Evolutionary conservation across 768 basidiomycete genomes (phyloP).

Genomic region (Agaricus subrufescens): DNA sequence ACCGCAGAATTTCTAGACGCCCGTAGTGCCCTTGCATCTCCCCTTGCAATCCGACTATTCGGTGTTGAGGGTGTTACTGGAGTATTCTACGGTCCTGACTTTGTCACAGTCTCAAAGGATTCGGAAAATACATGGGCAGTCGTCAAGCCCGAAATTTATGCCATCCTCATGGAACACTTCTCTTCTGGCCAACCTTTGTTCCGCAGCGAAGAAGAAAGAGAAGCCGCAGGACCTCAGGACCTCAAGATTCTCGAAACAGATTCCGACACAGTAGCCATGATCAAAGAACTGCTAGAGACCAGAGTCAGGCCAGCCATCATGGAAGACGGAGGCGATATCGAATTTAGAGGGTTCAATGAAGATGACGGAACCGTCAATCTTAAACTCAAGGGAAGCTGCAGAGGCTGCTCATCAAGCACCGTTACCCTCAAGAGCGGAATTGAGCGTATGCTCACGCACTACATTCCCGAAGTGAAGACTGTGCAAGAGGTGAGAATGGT

Average conservation of each 20-base stretch:
- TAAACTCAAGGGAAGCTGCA: slow-evolving; percentile 94
- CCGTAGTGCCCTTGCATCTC: slow-evolving; percentile 80
- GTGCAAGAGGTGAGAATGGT: slow-evolving; percentile 69
- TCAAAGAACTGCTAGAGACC: slow-evolving; percentile 95
- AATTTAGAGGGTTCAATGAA: slow-evolving; percentile 84
- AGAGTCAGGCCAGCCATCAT: slow-evolving; percentile 94
- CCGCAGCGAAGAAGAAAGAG: slow-evolving; percentile 73
- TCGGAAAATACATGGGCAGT: slow-evolving; percentile 82
- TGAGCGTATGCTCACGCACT: slow-evolving; percentile 99
- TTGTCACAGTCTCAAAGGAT: slow-evolving; percentile 93
- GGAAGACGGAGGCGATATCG: slow-evolving; percentile 99
- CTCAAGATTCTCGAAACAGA: slow-evolving; percentile 92
- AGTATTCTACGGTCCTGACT: slow-evolving; percentile 97
- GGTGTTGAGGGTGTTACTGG: slow-evolving; percentile 87
- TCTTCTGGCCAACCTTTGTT: slow-evolving; percentile 88
- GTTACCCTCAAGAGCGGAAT: slow-evolving; percentile 97
- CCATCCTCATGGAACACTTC: slow-evolving; percentile 95
- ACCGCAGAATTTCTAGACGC: slow-evolving; percentile 94
- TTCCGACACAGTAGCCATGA: slow-evolving; percentile 97
- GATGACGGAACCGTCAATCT: slow-evolving; percentile 77
- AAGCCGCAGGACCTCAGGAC: slow-evolving; percentile 86
- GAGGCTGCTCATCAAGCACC: slow-evolving; percentile 90
- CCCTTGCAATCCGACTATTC: slow-evolving; percentile 92
- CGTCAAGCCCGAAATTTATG: slow-evolving; percentile 95
- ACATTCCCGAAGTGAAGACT: slow-evolving; percentile 92